A percentile compares a stretch with the other conserved stretches of the same genome.
phyloP scores from a whole-genome alignment of 2,329 filamentous ascomycete species.

The Pyricularia grisea region DNA sequence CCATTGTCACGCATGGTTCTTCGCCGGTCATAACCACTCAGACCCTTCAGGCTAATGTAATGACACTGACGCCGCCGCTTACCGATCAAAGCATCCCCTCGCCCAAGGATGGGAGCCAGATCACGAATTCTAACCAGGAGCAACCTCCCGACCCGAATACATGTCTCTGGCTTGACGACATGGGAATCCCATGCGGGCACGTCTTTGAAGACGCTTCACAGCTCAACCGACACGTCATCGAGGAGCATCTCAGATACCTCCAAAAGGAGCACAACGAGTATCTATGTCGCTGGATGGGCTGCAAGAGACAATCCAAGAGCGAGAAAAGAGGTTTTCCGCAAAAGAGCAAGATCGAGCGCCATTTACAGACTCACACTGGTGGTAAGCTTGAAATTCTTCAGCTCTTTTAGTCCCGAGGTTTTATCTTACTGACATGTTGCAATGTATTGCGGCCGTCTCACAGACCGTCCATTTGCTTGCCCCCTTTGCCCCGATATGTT shows the following conservation, averaged over 20 bases:
- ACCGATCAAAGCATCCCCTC: not conserved
- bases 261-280: constrained; percentile 36
- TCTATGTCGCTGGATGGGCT: constrained; percentile 47
- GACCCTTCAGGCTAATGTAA: not conserved
- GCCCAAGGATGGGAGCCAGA: not conserved
- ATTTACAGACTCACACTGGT: constrained; percentile 56
- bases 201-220: constrained; percentile 33
- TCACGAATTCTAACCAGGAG: not conserved
- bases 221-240: constrained; percentile 46
- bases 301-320: constrained; percentile 34
- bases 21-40: not conserved
- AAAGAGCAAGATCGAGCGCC: constrained; percentile 54
- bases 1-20: not conserved
- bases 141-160: not conserved
- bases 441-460: not conserved
- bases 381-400: constrained; percentile 32
- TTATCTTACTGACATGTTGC: constrained; percentile 7
- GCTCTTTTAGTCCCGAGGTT: not conserved
- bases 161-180: constrained; percentile 20
- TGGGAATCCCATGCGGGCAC: constrained; percentile 15
- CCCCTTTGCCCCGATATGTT: constrained; percentile 45
- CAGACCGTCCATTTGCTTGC: constrained; percentile 52
- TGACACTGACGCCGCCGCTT: not conserved
- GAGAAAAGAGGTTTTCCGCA: constrained; percentile 37
- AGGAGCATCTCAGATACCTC: constrained; percentile 36